A percentile compares a stretch with the other conserved stretches of the same genome.
phyloP scores from a whole-genome alignment of 352 stramenopile genomes.

The Blastocystis sp. region DNA sequence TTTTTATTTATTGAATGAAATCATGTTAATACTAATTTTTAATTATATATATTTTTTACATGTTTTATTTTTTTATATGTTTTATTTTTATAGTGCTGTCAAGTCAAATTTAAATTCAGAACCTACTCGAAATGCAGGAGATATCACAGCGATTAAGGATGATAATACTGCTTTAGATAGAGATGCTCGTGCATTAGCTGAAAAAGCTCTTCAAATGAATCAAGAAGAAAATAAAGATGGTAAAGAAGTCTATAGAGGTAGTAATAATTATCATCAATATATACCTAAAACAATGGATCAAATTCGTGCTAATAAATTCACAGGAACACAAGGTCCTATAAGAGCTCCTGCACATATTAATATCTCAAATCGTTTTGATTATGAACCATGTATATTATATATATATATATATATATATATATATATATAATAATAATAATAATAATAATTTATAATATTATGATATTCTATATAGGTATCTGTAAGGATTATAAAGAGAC shows the following conservation, averaged over 20 bases:
- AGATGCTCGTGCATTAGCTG: too few species aligned
- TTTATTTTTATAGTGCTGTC: too few species aligned
- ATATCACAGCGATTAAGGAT: too few species aligned
- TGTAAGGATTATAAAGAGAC: conserved; percentile 99
- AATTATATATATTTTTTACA: too few species aligned
- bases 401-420: conserved; percentile 48
- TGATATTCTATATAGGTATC: conserved; percentile 61
- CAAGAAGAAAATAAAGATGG: too few species aligned
- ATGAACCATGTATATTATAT: conserved; percentile 50
- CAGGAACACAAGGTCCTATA: conserved; percentile 72
- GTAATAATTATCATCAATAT: conserved; percentile 63
- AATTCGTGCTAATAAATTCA: conserved; percentile 66
- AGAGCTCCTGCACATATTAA: conserved; percentile 73
- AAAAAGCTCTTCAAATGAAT: too few species aligned
- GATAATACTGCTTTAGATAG: too few species aligned
- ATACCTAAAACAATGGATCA: conserved; percentile 62
- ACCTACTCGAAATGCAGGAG: too few species aligned
- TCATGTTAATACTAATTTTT: too few species aligned
- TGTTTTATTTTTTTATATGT: too few species aligned
- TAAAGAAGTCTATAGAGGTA: conserved; percentile 60
- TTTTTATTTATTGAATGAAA: too few species aligned
- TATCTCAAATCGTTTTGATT: conserved; percentile 82
- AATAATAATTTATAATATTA: neutral
- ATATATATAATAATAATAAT: conserved; percentile 99
- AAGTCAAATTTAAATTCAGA: too few species aligned